Percentiles rank a stretch among this genome's conserved stretches.
Evolutionary conservation across 2,329 filamentous ascomycete genomes (phyloP).

Genomic region (Phaeoacremonium minimum): DNA sequence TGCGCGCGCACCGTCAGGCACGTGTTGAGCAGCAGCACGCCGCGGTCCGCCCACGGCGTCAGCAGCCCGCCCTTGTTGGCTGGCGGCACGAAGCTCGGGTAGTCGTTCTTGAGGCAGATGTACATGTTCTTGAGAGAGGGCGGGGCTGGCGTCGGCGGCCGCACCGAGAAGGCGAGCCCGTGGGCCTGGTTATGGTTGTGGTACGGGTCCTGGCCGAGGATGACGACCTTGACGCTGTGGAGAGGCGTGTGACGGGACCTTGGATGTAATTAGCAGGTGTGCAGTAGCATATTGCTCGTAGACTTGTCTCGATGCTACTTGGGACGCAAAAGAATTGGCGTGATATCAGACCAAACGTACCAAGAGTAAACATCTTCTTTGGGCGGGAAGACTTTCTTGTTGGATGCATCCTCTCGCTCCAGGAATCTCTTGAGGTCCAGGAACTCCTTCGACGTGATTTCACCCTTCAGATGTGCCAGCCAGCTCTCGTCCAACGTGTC

Average conservation of each 20-base stretch:
- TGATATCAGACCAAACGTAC: no score
- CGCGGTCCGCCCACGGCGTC: conserved; percentile 89
- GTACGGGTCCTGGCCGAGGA: conserved; percentile 95
- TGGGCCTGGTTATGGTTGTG: conserved; percentile 95
- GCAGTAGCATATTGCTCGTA: no score
- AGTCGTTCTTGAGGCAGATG: conserved; percentile 80
- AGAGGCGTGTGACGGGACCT: conserved; percentile 95
- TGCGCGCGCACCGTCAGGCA: conserved; percentile 90
- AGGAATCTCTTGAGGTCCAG: conserved; percentile 85
- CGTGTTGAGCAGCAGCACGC: conserved; percentile 90
- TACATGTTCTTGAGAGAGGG: conserved; percentile 95
- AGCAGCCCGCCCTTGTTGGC: conserved; percentile 77
- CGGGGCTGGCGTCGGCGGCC: conserved; percentile 80
- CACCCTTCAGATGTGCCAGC: conserved; percentile 84
- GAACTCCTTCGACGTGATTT: conserved; percentile 75
- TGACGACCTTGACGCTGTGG: conserved; percentile 82
- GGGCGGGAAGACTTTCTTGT: conserved; percentile 82
- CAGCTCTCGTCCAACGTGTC: conserved; percentile 88
- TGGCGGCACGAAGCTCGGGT: conserved; percentile 72
- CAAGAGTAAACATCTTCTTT: conserved; percentile 90
- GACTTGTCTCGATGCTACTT: no score
- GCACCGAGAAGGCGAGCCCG: conserved; percentile 92
- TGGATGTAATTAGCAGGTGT: conserved; percentile 6
- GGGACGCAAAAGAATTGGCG: no score
- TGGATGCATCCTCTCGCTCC: conserved; percentile 67